A percentile compares a stretch with the other conserved stretches of the same genome.
Evolutionary conservation across 495 filamentous ascomycete genomes (phyloP).

Genomic region (Thermothielavioides terrestris): DNA sequence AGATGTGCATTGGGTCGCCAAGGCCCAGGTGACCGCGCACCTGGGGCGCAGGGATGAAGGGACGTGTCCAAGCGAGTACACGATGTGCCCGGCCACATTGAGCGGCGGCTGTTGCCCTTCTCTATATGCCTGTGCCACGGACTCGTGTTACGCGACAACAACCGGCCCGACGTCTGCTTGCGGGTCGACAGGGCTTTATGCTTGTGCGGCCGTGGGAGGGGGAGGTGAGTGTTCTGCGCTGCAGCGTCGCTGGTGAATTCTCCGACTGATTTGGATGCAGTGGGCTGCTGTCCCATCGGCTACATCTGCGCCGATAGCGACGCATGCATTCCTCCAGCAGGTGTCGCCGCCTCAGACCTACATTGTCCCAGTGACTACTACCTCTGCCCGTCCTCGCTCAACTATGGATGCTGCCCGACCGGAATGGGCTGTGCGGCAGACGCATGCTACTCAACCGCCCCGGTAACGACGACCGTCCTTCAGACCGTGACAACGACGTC

Average conservation of each 20-base stretch:
- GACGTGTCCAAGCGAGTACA: conserved; percentile 22
- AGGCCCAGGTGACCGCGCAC: conserved; percentile 26
- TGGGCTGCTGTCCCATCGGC: conserved; percentile 31
- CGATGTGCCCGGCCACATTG: conserved; percentile 28
- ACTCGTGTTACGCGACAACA: conserved; percentile 38
- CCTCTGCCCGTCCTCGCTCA: conserved; percentile 30
- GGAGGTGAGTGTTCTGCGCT: conserved; percentile 13
- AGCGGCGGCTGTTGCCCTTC: conserved; percentile 38
- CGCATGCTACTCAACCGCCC: conserved; percentile 30
- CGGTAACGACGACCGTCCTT: conserved; percentile 26
- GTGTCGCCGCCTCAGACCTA: conserved; percentile 13
- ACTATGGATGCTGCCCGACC: conserved; percentile 34
- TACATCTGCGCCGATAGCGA: conserved; percentile 21
- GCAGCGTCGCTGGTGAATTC: too few species aligned
- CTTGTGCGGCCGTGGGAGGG: conserved; percentile 20
- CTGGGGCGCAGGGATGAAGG: conserved; percentile 14
- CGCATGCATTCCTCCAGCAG: conserved; percentile 27
- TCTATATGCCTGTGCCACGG: conserved; percentile 33
- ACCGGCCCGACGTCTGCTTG: conserved; percentile 30
- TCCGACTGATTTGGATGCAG: conserved; percentile 5
- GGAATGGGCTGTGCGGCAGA: conserved; percentile 31
- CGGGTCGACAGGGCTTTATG: conserved; percentile 24
- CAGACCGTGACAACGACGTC: conserved; percentile 27
- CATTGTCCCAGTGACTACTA: conserved; percentile 28
- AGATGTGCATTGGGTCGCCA: conserved; percentile 28